phyloP scores from a whole-genome alignment of 2,329 filamentous ascomycete genomes.

The Albophoma yamanashiensis region DNA sequence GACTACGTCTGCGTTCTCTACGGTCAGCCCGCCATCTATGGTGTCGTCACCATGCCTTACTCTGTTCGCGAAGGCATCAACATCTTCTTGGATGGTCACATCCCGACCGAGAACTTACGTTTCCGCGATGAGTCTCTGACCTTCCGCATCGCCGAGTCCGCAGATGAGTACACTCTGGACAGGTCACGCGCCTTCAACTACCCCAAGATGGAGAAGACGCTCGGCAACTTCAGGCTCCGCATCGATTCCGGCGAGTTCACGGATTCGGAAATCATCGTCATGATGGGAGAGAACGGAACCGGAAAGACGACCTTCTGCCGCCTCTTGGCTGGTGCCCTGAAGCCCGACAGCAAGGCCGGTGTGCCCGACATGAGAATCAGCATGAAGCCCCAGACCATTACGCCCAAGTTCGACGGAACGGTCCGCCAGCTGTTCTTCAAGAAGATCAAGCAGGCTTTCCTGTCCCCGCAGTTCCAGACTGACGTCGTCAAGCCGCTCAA shows the following conservation, averaged over 20 bases:
- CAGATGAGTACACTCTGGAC: conserved; percentile 80
- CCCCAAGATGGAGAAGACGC: conserved; percentile 83
- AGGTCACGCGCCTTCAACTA: conserved; percentile 79
- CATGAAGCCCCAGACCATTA: conserved; percentile 99
- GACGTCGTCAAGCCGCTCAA: conserved; percentile 99
- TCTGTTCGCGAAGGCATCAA: conserved; percentile 99
- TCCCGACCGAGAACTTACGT: conserved; percentile 94
- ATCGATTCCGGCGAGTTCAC: conserved; percentile 84
- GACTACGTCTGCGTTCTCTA: conserved; percentile 98
- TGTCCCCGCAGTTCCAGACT: conserved; percentile 97
- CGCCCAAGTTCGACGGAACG: conserved; percentile 93
- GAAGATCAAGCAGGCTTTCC: conserved; percentile 95
- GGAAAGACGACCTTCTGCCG: conserved; percentile 99
- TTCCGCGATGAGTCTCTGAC: conserved; percentile 96
- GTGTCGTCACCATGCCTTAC: conserved; percentile 90
- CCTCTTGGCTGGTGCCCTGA: conserved; percentile 84
- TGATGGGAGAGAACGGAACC: conserved; percentile 99
- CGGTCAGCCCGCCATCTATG: conserved; percentile 88
- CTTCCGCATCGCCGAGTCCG: conserved; percentile 84
- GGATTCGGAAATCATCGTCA: conserved; percentile 96
- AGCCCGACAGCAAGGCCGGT: conserved; percentile 70
- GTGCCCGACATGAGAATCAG: conserved; percentile 93
- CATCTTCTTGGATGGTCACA: conserved; percentile 96
- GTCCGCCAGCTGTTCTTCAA: conserved; percentile 99
- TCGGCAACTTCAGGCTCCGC: conserved; percentile 76